Evolutionary conservation across 2,329 filamentous ascomycete genomes (phyloP), one percentile per base, ranked within the genome.

Genomic region (Coccinonectria pachysandricola): DNA sequence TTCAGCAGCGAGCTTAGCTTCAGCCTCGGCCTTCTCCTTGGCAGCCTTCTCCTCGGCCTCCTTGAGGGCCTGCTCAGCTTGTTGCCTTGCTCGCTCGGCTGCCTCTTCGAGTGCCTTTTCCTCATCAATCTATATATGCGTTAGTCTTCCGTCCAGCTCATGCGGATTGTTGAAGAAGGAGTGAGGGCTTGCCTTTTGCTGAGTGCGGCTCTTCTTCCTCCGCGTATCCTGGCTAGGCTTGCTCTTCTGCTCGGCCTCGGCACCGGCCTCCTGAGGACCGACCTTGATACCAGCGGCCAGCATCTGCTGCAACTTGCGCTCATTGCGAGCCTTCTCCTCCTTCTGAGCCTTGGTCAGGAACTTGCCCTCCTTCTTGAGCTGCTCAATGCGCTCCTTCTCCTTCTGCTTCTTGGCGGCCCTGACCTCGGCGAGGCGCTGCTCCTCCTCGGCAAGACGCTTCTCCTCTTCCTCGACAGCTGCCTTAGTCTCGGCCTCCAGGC

Each of bases 331-430:
- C 59, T 85, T 84, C 49, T 83, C 80, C 45, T 87, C 81, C 49
- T 77, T 82, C 52, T 92, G 82, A 9, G 83, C 82, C 58, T 88
- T 87, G 40, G 83, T 88, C 47, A 88, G 61, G 57, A 80, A 88
- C 49, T 84, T 88, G 52, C 84, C 84, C 53, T 86, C 82, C 54
- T 81, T 84, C 70, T 88, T 91, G 30, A 85, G 71, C 59, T 88
- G 79, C 50, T 91, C 84, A 34, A 88, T 77, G 56, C 72, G 83
- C 54, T 87, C 80, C 64, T 82, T 88, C 46, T 92, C 84, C 51
- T 74, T 85, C 46, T 85, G 81, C 65, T 88, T 91, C 67, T 82
- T 88, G 21, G 75, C 58, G 2, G 75, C 75, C 56, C 74, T 83
- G 26, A 75, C 74, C 48, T 88, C 84, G 45, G 83, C 80, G 39